Evolutionary conservation across 2,329 filamentous ascomycete species (phyloP), one percentile per base, ranked within the genome.

Genomic region (Trichoderma sp.): DNA sequence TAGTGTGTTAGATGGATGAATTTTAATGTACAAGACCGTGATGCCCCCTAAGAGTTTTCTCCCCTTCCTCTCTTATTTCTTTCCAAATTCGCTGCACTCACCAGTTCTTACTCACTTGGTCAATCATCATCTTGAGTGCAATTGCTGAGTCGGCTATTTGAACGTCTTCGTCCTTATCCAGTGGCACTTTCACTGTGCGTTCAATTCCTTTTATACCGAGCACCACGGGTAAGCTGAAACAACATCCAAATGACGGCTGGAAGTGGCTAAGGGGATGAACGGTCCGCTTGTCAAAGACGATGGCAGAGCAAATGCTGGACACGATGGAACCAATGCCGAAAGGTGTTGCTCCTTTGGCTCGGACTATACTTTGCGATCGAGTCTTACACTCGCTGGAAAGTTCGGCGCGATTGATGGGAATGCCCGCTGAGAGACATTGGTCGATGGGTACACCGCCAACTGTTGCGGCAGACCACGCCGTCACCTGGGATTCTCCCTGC

Each of bases 251-350:
- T 1, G 87, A 84, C 4, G 85, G 82, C 64, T 87, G 85, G 79
- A 84, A 89, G 79, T 88, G 86, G 71, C 87, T 89, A 60, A 89
- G 77, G 1, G 87, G 86, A 3, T 85, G 81, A 21, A 89, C 84
- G 50, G 86, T 85, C 11, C 83, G 83, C 74, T 85, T 83, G 78
- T 89, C 88, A 63, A 84, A 85, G 14, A 89, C 79, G 16, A 90
- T 87, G 14, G 87, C 87, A 75, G 85, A 84, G 80, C 88, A 89
- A 73, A 89, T 87, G 59, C 82, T 85, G 2, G 85, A 83, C 3
- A 87, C 83, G 4, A 88, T 83, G 33, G 86, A 85, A 9, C 85
- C 87, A 63, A 89, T 87, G 12, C 88, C 88, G 77, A 86, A 89
- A 0, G 86, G 84, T 0, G 86, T 89, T 33, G 86, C 85, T 1